Base-by-base conservation (phyloP, 805 yeast genomes). In the Yamadazyma akitaensis region DNA sequence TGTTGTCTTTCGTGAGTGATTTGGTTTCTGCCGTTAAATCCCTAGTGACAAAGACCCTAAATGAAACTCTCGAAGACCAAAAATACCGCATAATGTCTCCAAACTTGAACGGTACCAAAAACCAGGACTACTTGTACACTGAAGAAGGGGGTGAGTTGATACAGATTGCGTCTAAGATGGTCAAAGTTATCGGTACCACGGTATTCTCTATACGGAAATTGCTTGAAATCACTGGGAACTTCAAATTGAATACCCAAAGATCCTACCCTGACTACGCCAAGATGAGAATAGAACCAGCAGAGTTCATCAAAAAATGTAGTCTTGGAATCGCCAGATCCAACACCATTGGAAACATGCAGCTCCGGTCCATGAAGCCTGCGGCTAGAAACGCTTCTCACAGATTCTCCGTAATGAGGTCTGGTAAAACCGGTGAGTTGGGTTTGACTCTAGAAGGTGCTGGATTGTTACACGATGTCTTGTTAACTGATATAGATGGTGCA, bases 81-180 rank as follows among this genome's bases (percentile, higher is more conserved):
- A 60, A 49, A 56, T 63, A 55, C 37, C 39, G 43, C 21, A 21
- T 46, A 2, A 41, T 28, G 12, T 28, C 32, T 13, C 40, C 36
- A 13, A 25, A 14, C 7, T 33, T 42, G 31, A 39, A 40, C 35
- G 36, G 44, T n/a, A 40, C 14, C 11, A 24, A 30, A 21, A 39
- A 35, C 24, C 49, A 38, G 49, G 61, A 61, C 51, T 85, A 82
- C 52, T 75, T 70, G 47, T 82, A 81, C 56, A 79, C 90, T 0
- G 71, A 70, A 36, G 90, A 85, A 60, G 92, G 92, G 16, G 82
- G 82, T 42, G 75, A 73, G 12, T 71, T 86, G 59, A 79, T 84
- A 42, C 75, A 76, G 31, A 75, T 80, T 37, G 77, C 85, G 1
- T 74, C 86, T 2, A 75, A 75, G 51, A 81, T 84, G 81, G 69